A percentile compares a stretch with the other conserved stretches of the same genome.
Conservation (phyloP, 495 filamentous ascomycete species). For the Viridothelium virens region DNA sequence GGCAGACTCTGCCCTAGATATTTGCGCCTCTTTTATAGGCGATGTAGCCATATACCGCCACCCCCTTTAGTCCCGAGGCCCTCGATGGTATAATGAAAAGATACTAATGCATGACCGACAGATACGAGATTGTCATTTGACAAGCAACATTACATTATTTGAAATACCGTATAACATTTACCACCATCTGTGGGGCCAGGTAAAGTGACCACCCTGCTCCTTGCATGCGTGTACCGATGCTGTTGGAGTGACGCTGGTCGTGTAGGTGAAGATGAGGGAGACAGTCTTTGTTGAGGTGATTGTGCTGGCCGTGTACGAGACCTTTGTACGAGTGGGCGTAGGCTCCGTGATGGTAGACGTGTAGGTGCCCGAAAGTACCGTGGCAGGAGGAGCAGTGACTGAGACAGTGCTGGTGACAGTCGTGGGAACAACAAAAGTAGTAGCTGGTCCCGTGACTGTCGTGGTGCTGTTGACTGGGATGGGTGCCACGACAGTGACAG, state of each 20-base stretch:
- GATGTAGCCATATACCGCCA: background rate
- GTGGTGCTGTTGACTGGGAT: slow-evolving; percentile 7
- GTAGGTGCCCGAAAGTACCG: slow-evolving; percentile 25
- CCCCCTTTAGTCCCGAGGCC: slow-evolving; percentile 39
- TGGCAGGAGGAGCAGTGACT: slow-evolving; percentile 21
- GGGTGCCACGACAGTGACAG: slow-evolving; percentile 9
- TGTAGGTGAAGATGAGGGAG: slow-evolving; percentile 24
- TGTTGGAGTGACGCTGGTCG: slow-evolving; percentile 24
- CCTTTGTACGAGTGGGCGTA: slow-evolving; percentile 23
- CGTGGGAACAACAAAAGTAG: slow-evolving; percentile 8
- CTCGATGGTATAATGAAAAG: slow-evolving; percentile 43
- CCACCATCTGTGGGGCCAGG: slow-evolving; percentile 1
- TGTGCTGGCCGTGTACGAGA: slow-evolving; percentile 21
- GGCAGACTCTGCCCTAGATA: background rate
- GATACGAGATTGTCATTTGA: slow-evolving; percentile 45
- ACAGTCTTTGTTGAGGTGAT: slow-evolving; percentile 23
- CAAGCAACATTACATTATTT: no score
- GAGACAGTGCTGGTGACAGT: slow-evolving; percentile 1
- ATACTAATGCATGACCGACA: slow-evolving; percentile 61
- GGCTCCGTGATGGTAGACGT: slow-evolving; percentile 25
- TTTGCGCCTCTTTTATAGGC: background rate
- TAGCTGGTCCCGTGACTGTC: slow-evolving; percentile 5
- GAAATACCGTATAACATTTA: background rate
- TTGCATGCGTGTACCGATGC: slow-evolving; percentile 24
- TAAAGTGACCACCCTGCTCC: slow-evolving; percentile 23